These are phyloP conservation scores for Euphorbia schlechtendalii DNA, from an alignment of 441 rosid genomes.

Conservation along the genomic window DNA sequence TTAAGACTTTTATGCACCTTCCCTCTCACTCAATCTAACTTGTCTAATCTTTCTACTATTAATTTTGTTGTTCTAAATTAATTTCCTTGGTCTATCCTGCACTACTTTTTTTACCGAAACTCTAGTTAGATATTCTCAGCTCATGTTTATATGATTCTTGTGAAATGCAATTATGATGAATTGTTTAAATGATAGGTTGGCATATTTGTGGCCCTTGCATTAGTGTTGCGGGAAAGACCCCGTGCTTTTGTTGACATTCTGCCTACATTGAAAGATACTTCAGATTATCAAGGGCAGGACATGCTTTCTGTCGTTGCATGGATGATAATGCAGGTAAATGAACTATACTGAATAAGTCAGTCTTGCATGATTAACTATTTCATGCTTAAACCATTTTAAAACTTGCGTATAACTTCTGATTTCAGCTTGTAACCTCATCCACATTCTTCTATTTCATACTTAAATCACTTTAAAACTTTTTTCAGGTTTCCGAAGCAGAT, in stretches of 20 bases:
- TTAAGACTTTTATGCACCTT: no score
- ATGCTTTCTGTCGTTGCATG: constrained; percentile 68
- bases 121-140: no score
- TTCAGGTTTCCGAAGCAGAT: constrained; percentile 73
- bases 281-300: constrained; percentile 81
- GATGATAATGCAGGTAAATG: constrained; percentile 74
- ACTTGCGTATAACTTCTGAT: neutral
- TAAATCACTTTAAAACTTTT: no score
- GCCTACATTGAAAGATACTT: constrained; percentile 53
- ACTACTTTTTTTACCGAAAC: no score
- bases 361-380: neutral
- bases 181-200: constrained; percentile 58
- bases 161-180: neutral
- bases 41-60: no score
- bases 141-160: no score
- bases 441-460: no score
- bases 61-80: no score
- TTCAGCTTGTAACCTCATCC: no score
- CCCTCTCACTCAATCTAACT: no score
- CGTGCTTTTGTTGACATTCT: constrained; percentile 56
- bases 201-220: constrained; percentile 72
- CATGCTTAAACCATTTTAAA: no score
- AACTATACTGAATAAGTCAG: neutral
- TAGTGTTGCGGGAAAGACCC: constrained; percentile 81
- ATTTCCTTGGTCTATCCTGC: no score